A percentile compares a stretch with the other conserved stretches of the same genome.
phyloP scores from a whole-genome alignment of 495 filamentous ascomycete species.

The Thozetella sp. region DNA sequence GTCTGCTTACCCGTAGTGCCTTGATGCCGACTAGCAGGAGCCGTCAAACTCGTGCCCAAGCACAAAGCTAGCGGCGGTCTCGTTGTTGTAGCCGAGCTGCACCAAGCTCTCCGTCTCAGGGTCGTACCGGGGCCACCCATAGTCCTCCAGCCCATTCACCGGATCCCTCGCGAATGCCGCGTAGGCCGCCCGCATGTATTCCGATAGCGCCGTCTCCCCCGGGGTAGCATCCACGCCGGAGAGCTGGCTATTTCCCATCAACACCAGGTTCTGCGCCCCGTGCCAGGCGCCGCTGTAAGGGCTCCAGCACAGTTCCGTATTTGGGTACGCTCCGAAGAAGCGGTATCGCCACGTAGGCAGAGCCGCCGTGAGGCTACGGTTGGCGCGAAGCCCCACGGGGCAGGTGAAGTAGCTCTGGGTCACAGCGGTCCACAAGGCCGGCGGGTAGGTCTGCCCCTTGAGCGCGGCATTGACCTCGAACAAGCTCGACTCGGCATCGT shows the following conservation, averaged over 20 bases:
- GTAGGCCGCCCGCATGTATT: conserved; percentile 36
- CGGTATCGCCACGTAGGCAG: conserved; percentile 25
- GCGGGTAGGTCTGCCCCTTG: background rate
- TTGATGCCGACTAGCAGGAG: background rate
- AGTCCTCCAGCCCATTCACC: background rate
- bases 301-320: conserved; percentile 25
- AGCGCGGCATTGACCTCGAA: background rate
- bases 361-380: conserved; percentile 13
- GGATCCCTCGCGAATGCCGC: conserved; percentile 31
- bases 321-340: conserved; percentile 40
- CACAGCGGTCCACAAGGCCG: background rate
- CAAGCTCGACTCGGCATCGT: background rate
- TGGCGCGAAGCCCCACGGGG: background rate
- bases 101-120: background rate
- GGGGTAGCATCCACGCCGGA: conserved; percentile 26
- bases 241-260: conserved; percentile 34
- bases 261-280: conserved; percentile 44
- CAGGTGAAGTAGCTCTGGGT: conserved; percentile 11
- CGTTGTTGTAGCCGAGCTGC: background rate
- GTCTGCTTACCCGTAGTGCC: too few species aligned
- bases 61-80: background rate
- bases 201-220: conserved; percentile 18
- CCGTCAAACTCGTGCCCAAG: background rate
- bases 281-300: conserved; percentile 40
- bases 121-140: background rate